Percentiles rank a stretch among this genome's conserved stretches.
Evolutionary conservation across 495 filamentous ascomycete species (phyloP).

Genomic region (Daldinia concentrica): DNA sequence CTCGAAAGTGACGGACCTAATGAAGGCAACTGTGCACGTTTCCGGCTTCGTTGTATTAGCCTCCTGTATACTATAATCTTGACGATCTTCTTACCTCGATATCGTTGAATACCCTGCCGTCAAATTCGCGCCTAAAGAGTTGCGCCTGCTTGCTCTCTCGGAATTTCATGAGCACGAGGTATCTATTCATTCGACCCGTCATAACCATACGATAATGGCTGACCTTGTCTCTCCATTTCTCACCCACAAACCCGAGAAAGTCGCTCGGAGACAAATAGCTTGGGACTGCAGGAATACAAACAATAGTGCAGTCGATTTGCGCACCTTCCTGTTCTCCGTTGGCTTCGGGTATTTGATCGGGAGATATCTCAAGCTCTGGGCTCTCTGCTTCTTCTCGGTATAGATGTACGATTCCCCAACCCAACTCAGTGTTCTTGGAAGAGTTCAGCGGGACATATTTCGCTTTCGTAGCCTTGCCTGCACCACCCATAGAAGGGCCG

Average conservation of each 20-base stretch:
- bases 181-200: slow-evolving; percentile 86
- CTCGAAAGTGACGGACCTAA: slow-evolving; percentile 83
- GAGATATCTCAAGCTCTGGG: slow-evolving; percentile 52
- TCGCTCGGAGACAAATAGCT: slow-evolving; percentile 91
- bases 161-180: slow-evolving; percentile 98
- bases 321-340: slow-evolving; percentile 52
- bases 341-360: slow-evolving; percentile 45
- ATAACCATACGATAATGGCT: slow-evolving; percentile 96
- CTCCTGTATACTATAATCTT: neutral
- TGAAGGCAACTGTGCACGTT: slow-evolving; percentile 94
- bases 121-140: slow-evolving; percentile 85
- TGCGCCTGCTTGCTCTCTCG: slow-evolving; percentile 75
- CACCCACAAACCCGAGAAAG: slow-evolving; percentile 91
- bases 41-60: slow-evolving; percentile 72
- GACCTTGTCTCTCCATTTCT: slow-evolving; percentile 85
- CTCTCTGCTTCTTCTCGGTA: slow-evolving; percentile 88
- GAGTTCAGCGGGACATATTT: slow-evolving; percentile 77
- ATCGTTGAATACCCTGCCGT: slow-evolving; percentile 93
- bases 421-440: slow-evolving; percentile 76
- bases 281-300: slow-evolving; percentile 94
- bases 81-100: slow-evolving; percentile 78
- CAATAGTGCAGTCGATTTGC: slow-evolving; percentile 76
- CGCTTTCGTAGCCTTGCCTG: slow-evolving; percentile 69
- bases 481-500: slow-evolving; percentile 55
- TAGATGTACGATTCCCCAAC: slow-evolving; percentile 93